A percentile compares a stretch with the other conserved stretches of the same genome.
phyloP scores from a whole-genome alignment of 1,284 basidiomycete genomes.

The Cutaneotrichosporon cavernicola region DNA sequence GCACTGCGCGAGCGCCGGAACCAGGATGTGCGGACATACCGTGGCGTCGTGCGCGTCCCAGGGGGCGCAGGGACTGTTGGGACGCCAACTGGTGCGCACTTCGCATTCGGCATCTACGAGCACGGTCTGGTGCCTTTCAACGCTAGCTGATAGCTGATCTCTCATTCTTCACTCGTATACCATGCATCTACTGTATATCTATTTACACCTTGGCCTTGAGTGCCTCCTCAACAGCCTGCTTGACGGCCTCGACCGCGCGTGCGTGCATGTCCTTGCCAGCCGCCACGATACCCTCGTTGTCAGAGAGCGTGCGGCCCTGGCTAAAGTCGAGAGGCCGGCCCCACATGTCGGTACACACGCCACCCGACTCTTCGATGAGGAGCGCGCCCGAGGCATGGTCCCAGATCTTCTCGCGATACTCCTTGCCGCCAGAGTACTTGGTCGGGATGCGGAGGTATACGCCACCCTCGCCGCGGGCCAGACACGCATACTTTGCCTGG shows the following conservation, averaged over 20 bases:
- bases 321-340: conserved; percentile 82
- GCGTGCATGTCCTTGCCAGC: conserved; percentile 66
- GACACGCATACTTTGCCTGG: conserved; percentile 91
- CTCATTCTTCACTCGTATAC: conserved; percentile 9
- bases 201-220: conserved; percentile 6
- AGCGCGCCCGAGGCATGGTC: conserved; percentile 89
- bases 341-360: conserved; percentile 76
- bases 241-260: conserved; percentile 71
- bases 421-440: conserved; percentile 60
- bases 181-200: conserved; percentile 5
- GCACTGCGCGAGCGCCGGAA: conserved; percentile 33
- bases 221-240: conserved; percentile 61
- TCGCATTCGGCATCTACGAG: conserved; percentile 33
- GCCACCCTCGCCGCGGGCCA: conserved; percentile 83
- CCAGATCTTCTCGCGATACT: conserved; percentile 90
- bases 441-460: conserved; percentile 90
- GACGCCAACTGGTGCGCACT: conserved; percentile 28
- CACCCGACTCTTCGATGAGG: conserved; percentile 86
- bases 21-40: conserved; percentile 35
- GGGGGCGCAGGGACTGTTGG: conserved; percentile 26
- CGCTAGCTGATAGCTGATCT: not conserved
- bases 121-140: conserved; percentile 36
- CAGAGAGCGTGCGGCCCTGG: conserved; percentile 76
- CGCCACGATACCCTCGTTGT: conserved; percentile 86
- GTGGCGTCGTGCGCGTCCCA: conserved; percentile 31